Conservation (phyloP, 306 rosid genomes). For the Inga oerstediana region DNA sequence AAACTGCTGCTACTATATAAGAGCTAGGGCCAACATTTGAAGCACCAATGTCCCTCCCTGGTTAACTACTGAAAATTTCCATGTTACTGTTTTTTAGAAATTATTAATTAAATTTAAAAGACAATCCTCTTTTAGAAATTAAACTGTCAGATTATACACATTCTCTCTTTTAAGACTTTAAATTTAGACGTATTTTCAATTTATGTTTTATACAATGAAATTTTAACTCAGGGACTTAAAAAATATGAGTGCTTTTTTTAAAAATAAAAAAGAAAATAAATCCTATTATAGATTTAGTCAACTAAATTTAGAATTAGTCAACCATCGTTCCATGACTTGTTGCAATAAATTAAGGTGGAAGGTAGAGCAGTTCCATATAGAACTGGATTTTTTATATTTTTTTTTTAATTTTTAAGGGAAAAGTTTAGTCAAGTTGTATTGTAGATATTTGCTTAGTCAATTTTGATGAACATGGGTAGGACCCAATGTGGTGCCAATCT, state of each 20-base stretch:
- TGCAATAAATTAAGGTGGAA: background rate
- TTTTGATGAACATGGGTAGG: conserved; percentile 20
- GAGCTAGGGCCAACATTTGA: background rate
- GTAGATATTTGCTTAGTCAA: background rate
- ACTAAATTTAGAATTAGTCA: background rate
- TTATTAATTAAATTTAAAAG: background rate
- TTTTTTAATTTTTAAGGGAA: no score
- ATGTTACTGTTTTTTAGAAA: background rate
- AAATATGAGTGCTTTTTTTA: background rate
- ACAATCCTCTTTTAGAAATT: background rate
- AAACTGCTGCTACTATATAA: background rate
- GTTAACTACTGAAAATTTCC: background rate
- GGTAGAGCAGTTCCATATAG: background rate
- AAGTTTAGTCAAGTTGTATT: background rate
- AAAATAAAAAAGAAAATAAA: background rate
- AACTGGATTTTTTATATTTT: no score
- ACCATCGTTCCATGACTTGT: background rate
- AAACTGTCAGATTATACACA: background rate
- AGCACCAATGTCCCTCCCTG: background rate
- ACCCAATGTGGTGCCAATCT: background rate
- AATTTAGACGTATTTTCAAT: background rate
- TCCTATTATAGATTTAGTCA: background rate
- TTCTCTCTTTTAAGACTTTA: background rate
- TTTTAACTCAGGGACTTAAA: background rate
- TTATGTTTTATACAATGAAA: background rate